These are phyloP conservation scores for Apiospora arundinis DNA, from an alignment of 2,329 filamentous ascomycete genomes.

Conservation along the genomic window DNA sequence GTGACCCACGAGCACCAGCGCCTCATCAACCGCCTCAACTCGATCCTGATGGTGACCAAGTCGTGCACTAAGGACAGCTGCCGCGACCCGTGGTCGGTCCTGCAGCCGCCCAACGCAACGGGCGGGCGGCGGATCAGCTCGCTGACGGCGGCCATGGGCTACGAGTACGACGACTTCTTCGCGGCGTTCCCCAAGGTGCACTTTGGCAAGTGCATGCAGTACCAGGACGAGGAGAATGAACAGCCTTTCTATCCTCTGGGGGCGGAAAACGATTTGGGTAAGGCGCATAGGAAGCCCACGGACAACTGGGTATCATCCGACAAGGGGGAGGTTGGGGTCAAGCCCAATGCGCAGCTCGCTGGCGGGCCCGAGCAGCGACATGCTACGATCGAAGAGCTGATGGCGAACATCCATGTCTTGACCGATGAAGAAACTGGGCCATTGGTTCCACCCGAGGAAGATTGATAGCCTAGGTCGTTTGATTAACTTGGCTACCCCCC, in stretches of 20 bases:
- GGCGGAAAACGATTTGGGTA: not conserved
- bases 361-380: not conserved
- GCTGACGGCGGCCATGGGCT: constrained; percentile 50
- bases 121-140: constrained; percentile 52
- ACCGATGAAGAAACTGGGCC: not conserved
- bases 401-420: not conserved
- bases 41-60: constrained; percentile 36
- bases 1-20: constrained; percentile 22
- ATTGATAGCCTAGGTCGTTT: not conserved
- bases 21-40: constrained; percentile 32
- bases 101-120: constrained; percentile 45
- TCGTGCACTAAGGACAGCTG: constrained; percentile 34
- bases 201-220: constrained; percentile 27
- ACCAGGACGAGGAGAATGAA: constrained; percentile 20
- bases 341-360: not conserved
- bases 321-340: not conserved
- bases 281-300: not conserved
- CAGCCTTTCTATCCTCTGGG: not conserved
- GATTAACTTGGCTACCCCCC: too few relatives aligned
- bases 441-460: not conserved
- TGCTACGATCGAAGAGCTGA: not conserved
- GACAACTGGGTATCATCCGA: not conserved
- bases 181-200: constrained; percentile 36
- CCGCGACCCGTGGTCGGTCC: constrained; percentile 27
- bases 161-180: constrained; percentile 49